Evolutionary conservation across 2,329 filamentous ascomycete species (phyloP), one percentile per base, ranked within the genome.

Genomic region (Phoma sp.): DNA sequence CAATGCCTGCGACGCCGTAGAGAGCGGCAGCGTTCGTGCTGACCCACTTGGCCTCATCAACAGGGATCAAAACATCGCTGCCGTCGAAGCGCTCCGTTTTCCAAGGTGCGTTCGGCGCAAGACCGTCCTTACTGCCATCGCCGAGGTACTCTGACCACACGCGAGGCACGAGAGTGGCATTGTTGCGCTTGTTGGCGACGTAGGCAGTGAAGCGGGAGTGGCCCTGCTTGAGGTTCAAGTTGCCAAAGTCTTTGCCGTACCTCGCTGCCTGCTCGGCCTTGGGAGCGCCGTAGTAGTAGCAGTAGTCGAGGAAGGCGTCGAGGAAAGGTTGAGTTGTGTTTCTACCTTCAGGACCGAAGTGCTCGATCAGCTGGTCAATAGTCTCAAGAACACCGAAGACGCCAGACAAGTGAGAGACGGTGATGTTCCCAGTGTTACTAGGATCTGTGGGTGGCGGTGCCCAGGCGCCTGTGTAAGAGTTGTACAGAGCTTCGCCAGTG

Each of bases 361-460:
- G 80, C 40, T 84, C 78, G 2, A 83, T 73, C 1, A 85, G 62
- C 58, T 87, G 84, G 0, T 84, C 80, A 8, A 85, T 75, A 1
- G 86, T 82, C 66, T 87, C 85, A 0, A 81, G 76, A 0, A 86
- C 74, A 2, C 85, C 85, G 57, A 88, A 88, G 6, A 85, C 80
- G 8, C 82, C 82, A 0, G 80, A 81, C 1, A 87, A 75, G 60
- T 87, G 85, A 0, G 82, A 84, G 1, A 87, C 77, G 0, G 72
- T 74, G 3, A 87, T 77, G 15, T 76, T 67, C 6, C 84, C 84
- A 2, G 70, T 65, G 67, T 87, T 87, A 3, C 77, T 65, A 0
- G 80, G 78, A 56, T 86, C 84, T 0, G 77, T 76, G 0, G 81
- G 81, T 1, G 84, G 84, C 0, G 84, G 83, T 0, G 74, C 69